Evolutionary conservation across 805 yeast species (phyloP).

Genomic region (Candida khao-thaluensis): DNA sequence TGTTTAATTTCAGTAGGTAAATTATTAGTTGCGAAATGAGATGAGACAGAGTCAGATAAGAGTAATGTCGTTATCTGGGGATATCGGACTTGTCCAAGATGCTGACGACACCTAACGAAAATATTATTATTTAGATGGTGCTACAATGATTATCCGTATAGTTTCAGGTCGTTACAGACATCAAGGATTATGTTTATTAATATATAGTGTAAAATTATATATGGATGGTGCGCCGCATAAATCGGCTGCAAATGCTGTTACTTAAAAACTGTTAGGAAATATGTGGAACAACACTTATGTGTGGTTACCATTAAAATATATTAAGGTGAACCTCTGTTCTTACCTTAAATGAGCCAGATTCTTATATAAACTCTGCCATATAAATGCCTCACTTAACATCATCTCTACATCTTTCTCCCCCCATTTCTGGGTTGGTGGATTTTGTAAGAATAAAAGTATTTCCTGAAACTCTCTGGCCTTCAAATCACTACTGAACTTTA

Average conservation of each 20-base stretch:
- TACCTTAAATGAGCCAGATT: conserved; percentile 76
- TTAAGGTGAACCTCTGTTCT: too few relatives aligned
- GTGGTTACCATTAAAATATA: too few relatives aligned
- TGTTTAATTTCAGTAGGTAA: background rate
- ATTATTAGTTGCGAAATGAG: conserved; percentile 9
- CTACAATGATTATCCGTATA: too few relatives aligned
- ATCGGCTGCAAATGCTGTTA: conserved; percentile 2
- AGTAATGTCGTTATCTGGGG: background rate
- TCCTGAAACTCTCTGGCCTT: conserved; percentile 92
- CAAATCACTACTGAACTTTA: conserved; percentile 78
- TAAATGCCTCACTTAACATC: conserved; percentile 90
- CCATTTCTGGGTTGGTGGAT: conserved; percentile 86
- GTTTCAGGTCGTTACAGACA: too few relatives aligned
- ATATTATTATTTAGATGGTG: too few relatives aligned
- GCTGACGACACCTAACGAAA: too few relatives aligned
- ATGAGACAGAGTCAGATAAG: conserved; percentile 9
- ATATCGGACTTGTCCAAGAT: background rate
- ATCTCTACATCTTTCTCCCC: conserved; percentile 85
- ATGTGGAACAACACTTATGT: too few relatives aligned
- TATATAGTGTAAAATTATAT: too few relatives aligned
- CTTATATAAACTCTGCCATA: conserved; percentile 92
- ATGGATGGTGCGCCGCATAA: conserved; percentile 1
- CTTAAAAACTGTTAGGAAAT: too few relatives aligned
- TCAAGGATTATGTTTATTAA: too few relatives aligned
- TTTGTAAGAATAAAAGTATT: conserved; percentile 85